A percentile compares a stretch with the other conserved stretches of the same genome.
These are phyloP conservation scores for Cinnamomum chago DNA, from an alignment of 164 flowering plant species.

Conservation along the genomic window DNA sequence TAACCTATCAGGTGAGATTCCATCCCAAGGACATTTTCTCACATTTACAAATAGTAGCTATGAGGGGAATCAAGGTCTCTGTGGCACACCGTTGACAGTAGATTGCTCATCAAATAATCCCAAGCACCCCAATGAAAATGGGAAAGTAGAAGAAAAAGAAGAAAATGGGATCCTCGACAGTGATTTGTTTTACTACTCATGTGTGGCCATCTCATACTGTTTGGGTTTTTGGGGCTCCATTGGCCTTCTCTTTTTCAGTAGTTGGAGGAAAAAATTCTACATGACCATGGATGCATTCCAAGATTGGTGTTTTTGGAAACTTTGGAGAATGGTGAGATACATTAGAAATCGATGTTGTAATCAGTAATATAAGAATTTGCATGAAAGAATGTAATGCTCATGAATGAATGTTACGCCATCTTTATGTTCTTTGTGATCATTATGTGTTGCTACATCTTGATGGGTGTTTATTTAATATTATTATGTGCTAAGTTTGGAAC, in stretches of 20 bases:
- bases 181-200: background rate
- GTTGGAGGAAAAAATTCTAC: background rate
- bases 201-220: background rate
- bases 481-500: too few relatives aligned
- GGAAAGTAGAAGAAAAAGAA: background rate
- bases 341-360: too few relatives aligned
- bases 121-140: too few relatives aligned
- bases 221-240: slow-evolving; percentile 1
- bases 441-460: too few relatives aligned
- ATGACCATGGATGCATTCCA: background rate
- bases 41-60: background rate
- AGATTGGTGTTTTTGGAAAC: too few relatives aligned
- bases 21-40: background rate
- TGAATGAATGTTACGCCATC: too few relatives aligned
- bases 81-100: background rate
- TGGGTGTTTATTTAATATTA: too few relatives aligned
- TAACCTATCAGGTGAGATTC: background rate
- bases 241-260: background rate
- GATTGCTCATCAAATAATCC: background rate
- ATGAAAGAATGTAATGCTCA: too few relatives aligned
- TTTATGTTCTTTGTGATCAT: too few relatives aligned
- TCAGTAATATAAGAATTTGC: too few relatives aligned
- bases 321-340: too few relatives aligned
- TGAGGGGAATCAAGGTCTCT: slow-evolving; percentile 3
- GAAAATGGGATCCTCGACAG: background rate